Evolutionary conservation across 306 rosid species (phyloP).

Genomic region (Phaseolus lunatus): DNA sequence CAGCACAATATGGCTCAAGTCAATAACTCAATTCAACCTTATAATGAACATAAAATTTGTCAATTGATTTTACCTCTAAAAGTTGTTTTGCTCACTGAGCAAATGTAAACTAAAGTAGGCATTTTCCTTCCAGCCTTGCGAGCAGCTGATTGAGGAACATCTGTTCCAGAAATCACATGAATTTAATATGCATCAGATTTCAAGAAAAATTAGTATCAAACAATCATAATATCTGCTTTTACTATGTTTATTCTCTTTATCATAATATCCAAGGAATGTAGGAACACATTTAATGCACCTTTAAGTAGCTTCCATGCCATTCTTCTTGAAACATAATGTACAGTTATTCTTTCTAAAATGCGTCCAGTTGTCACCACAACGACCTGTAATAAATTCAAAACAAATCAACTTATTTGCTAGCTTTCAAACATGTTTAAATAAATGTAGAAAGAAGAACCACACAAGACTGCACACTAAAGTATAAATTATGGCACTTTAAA

Average conservation of each 20-base stretch:
- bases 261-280: neutral
- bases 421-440: neutral
- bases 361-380: slow-evolving; percentile 80
- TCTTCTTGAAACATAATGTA: slow-evolving; percentile 66
- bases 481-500: too few relatives aligned
- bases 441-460: too few relatives aligned
- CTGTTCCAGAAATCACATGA: slow-evolving; percentile 50
- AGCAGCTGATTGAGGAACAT: slow-evolving; percentile 72
- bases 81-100: slow-evolving; percentile 72
- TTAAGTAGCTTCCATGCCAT: slow-evolving; percentile 91
- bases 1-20: slow-evolving; percentile 20
- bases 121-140: slow-evolving; percentile 80
- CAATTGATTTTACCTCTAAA: slow-evolving; percentile 64
- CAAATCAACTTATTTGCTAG: slow-evolving; percentile 12
- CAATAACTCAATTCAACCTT: slow-evolving; percentile 29
- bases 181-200: neutral
- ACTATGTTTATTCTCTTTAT: neutral
- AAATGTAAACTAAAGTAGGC: slow-evolving; percentile 63
- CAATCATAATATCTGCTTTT: neutral
- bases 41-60: neutral
- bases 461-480: too few relatives aligned
- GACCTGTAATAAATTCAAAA: slow-evolving; percentile 57
- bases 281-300: slow-evolving; percentile 55
- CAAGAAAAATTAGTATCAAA: neutral
- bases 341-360: slow-evolving; percentile 74